Evolutionary conservation across 2,329 filamentous ascomycete genomes (phyloP).

Genomic region (Orbilia blumenaviensis): DNA sequence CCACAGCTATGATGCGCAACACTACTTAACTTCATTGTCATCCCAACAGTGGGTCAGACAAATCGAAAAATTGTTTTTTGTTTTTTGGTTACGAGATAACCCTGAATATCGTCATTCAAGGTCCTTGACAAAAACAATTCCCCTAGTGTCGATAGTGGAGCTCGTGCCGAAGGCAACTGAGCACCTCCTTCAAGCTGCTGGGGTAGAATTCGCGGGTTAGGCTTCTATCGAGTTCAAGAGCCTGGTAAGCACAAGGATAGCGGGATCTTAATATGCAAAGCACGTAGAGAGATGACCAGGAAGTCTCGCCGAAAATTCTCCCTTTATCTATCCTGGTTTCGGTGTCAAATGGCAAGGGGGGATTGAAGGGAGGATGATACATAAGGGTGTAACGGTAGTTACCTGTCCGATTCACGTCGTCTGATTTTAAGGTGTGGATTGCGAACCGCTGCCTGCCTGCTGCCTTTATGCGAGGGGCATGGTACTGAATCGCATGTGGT

Average conservation of each 20-base stretch:
- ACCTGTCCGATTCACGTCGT: constrained; percentile 15
- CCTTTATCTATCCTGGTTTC: constrained; percentile 33
- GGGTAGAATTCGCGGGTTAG: background rate
- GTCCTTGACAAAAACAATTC: constrained; percentile 3
- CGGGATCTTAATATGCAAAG: background rate
- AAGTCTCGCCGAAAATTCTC: constrained; percentile 50
- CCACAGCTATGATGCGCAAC: constrained; percentile 40
- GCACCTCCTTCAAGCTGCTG: background rate
- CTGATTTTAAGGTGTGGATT: constrained; percentile 20
- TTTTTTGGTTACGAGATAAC: background rate
- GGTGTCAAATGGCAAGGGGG: background rate
- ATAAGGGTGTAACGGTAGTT: constrained; percentile 35
- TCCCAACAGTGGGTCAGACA: constrained; percentile 18
- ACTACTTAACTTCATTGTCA: constrained; percentile 24
- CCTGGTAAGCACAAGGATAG: constrained; percentile 11
- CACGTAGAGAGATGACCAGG: background rate
- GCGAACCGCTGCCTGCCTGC: constrained; percentile 22
- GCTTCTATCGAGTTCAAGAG: background rate
- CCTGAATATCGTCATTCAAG: constrained; percentile 47
- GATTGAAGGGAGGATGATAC: background rate
- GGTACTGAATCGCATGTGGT: constrained; percentile 18
- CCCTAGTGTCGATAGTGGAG: constrained; percentile 34
- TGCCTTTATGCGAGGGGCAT: constrained; percentile 20
- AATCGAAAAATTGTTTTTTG: constrained; percentile 2
- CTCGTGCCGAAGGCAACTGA: constrained; percentile 45